A percentile compares a stretch with the other conserved stretches of the same genome.
Evolutionary conservation across 2,329 filamentous ascomycete species (phyloP).

Genomic region (Neospermospora avenae): DNA sequence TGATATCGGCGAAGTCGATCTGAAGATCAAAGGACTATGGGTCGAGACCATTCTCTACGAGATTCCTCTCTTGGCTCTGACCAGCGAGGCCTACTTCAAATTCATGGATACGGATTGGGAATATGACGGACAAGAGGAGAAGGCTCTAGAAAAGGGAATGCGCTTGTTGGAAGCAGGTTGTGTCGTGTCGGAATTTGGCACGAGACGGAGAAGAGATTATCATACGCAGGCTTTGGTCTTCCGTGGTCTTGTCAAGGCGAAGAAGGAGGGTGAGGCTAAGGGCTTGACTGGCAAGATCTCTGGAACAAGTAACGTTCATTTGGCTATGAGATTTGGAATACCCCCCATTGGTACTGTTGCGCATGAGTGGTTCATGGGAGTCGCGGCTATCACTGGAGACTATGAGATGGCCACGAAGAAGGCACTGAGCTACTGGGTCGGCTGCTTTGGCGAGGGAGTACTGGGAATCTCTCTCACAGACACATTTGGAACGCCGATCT

Average conservation of each 20-base stretch:
- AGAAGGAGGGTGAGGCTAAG: conserved; percentile 62
- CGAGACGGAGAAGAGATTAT: conserved; percentile 83
- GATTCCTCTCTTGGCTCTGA: conserved; percentile 86
- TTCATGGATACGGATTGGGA: conserved; percentile 94
- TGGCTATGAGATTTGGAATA: conserved; percentile 89
- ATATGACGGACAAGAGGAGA: conserved; percentile 81
- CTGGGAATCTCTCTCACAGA: conserved; percentile 90
- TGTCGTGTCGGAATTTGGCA: conserved; percentile 91
- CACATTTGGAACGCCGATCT: conserved; percentile 90
- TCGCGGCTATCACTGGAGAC: conserved; percentile 83
- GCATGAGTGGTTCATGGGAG: conserved; percentile 99
- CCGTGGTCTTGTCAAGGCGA: conserved; percentile 76
- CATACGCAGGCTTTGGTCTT: conserved; percentile 93
- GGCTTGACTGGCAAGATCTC: conserved; percentile 70
- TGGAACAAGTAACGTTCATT: conserved; percentile 94
- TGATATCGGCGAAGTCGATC: conserved; percentile 70
- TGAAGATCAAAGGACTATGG: conserved; percentile 81
- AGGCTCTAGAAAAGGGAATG: conserved; percentile 77
- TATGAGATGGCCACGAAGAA: conserved; percentile 82
- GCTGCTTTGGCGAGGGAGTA: conserved; percentile 81
- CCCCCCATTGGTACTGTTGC: conserved; percentile 85
- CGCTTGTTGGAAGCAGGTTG: conserved; percentile 78
- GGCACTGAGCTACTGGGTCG: conserved; percentile 83
- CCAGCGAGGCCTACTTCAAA: conserved; percentile 95
- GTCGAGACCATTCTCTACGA: conserved; percentile 96